Percentiles rank a stretch among this genome's conserved stretches.
Conservation (phyloP, 2,329 filamentous ascomycete species). For the Parastagonospora avenae region DNA sequence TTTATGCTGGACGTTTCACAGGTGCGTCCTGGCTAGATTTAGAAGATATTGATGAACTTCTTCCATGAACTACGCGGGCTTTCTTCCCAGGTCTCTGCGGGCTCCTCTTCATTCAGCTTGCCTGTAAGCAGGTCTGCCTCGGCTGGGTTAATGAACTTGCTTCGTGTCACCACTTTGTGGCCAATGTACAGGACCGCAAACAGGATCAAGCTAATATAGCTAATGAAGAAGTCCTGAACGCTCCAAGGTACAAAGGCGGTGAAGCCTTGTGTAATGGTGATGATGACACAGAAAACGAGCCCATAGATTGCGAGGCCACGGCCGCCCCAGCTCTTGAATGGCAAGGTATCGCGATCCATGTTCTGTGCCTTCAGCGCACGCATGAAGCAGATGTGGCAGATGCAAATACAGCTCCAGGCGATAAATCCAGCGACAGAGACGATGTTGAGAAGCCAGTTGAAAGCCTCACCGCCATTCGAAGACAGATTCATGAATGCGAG, state of each 20-base stretch:
- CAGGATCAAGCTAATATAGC: slow-evolving; percentile 47
- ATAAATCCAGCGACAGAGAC: slow-evolving; percentile 49
- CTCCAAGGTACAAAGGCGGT: slow-evolving; percentile 49
- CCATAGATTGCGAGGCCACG: slow-evolving; percentile 45
- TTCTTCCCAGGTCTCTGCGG: slow-evolving; percentile 41
- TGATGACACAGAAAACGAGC: slow-evolving; percentile 45
- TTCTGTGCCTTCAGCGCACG: slow-evolving; percentile 44
- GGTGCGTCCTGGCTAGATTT: slow-evolving; percentile 4
- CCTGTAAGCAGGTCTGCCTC: slow-evolving; percentile 53
- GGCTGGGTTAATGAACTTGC: slow-evolving; percentile 46
- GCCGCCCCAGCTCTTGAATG: slow-evolving; percentile 44
- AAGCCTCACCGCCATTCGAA: slow-evolving; percentile 64
- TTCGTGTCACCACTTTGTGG: slow-evolving; percentile 57
- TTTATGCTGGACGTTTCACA: too few relatives aligned
- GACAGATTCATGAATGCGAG: slow-evolving; percentile 74
- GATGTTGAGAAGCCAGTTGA: slow-evolving; percentile 54
- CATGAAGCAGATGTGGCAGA: slow-evolving; percentile 48
- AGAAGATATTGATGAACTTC: slow-evolving; percentile 34
- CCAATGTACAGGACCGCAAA: slow-evolving; percentile 60
- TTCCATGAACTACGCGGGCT: slow-evolving; percentile 37
- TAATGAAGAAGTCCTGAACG: slow-evolving; percentile 45
- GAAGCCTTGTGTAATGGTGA: slow-evolving; percentile 50
- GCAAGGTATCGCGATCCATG: slow-evolving; percentile 45
- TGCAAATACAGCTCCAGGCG: slow-evolving; percentile 47
- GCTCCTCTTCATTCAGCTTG: slow-evolving; percentile 36